phyloP scores from a whole-genome alignment of 2,329 filamentous ascomycete species.

The Didymella sp. region DNA sequence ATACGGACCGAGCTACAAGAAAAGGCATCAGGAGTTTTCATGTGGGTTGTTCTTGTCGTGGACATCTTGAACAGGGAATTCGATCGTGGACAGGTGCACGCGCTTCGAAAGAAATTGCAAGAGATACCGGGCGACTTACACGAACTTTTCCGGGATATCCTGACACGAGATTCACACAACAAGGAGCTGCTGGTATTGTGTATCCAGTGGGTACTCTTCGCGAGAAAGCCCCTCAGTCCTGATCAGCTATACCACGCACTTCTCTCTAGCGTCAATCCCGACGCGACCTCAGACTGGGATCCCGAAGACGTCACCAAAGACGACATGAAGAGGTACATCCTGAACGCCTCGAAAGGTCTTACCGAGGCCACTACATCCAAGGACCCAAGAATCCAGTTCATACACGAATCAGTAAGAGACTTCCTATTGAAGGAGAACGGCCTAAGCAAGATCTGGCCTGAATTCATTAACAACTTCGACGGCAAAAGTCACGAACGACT shows the following conservation, averaged over 20 bases:
- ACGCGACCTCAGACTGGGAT: conserved; percentile 21
- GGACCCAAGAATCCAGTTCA: conserved; percentile 39
- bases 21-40: conserved; percentile 54
- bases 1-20: conserved; percentile 43
- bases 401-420: conserved; percentile 45
- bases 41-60: conserved; percentile 45
- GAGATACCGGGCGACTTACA: conserved; percentile 35
- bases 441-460: conserved; percentile 40
- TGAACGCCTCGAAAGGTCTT: conserved; percentile 37
- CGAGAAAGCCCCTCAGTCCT: conserved; percentile 21
- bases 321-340: conserved; percentile 25
- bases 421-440: conserved; percentile 51
- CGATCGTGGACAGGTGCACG: conserved; percentile 36
- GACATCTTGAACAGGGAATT: conserved; percentile 56
- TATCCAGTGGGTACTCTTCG: conserved; percentile 33
- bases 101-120: conserved; percentile 43
- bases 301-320: conserved; percentile 22
- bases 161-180: conserved; percentile 51
- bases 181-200: conserved; percentile 21
- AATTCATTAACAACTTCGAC: conserved; percentile 42
- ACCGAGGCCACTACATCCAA: conserved; percentile 26
- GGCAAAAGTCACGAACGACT: conserved; percentile 53
- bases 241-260: conserved; percentile 28
- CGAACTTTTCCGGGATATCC: conserved; percentile 57
- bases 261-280: conserved; percentile 17